These are phyloP conservation scores for Auriscalpium orientale DNA, from an alignment of 768 basidiomycete species.

Conservation along the genomic window DNA sequence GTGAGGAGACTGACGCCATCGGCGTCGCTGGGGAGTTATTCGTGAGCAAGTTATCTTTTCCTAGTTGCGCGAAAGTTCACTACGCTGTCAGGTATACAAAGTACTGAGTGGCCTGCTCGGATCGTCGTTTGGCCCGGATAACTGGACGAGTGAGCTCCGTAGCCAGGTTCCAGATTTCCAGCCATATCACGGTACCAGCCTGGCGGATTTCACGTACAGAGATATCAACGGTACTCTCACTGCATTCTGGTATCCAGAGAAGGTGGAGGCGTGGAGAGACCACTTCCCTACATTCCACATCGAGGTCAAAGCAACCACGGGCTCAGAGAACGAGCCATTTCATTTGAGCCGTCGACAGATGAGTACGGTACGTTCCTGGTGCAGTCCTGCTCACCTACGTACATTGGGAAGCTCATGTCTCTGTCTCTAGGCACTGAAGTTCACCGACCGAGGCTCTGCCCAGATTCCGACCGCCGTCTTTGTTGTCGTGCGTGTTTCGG, in stretches of 20 bases:
- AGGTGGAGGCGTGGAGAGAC: constrained; percentile 10
- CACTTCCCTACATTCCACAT: constrained; percentile 21
- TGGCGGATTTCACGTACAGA: constrained; percentile 20
- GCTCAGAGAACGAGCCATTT: constrained; percentile 13
- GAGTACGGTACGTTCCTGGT: constrained; percentile 7
- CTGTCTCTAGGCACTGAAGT: not conserved
- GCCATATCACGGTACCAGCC: constrained; percentile 9
- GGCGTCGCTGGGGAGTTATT: constrained; percentile 16
- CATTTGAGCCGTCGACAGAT: constrained; percentile 20
- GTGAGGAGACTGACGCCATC: constrained; percentile 5
- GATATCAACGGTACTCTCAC: constrained; percentile 19
- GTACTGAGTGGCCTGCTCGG: constrained; percentile 6
- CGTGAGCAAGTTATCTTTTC: constrained; percentile 1
- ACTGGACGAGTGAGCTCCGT: constrained; percentile 24
- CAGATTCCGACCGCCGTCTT: not conserved
- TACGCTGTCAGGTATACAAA: constrained; percentile 9
- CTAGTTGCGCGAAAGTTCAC: too few species aligned
- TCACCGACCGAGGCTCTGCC: not conserved
- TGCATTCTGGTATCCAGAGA: constrained; percentile 6
- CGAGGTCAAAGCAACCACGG: constrained; percentile 23
- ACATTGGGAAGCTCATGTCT: not conserved
- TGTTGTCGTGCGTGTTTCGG: constrained; percentile 5
- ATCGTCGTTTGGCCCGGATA: constrained; percentile 13
- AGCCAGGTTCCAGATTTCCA: constrained; percentile 8
- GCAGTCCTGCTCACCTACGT: too few species aligned